phyloP scores from a whole-genome alignment of 2,329 filamentous ascomycete species.

The Alternaria ethzedia region DNA sequence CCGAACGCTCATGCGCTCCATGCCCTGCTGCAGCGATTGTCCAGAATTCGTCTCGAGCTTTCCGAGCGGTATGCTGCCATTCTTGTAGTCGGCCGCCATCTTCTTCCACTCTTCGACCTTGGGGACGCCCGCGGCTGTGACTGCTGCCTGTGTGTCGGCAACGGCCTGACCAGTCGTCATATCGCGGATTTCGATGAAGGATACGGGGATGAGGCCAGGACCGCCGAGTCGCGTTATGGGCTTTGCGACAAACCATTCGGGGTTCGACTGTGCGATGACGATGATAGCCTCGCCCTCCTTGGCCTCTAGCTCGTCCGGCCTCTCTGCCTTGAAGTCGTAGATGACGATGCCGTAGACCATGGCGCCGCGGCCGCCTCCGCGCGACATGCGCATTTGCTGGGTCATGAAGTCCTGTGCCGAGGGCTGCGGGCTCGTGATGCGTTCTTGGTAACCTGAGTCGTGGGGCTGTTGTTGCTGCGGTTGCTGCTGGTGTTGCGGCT shows the following conservation, averaged over 20 bases:
- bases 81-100: constrained; percentile 99
- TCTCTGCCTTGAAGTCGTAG: constrained; percentile 94
- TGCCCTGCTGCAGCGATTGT: constrained; percentile 61
- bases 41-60: constrained; percentile 71
- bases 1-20: constrained; percentile 78
- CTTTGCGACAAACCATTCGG: constrained; percentile 99
- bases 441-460: constrained; percentile 87
- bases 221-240: constrained; percentile 97
- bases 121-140: constrained; percentile 86
- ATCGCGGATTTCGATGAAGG: constrained; percentile 94
- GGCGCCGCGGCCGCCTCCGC: constrained; percentile 67
- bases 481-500: constrained; percentile 55
- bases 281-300: constrained; percentile 97
- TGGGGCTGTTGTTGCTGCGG: constrained; percentile 66
- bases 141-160: constrained; percentile 80
- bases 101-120: constrained; percentile 99
- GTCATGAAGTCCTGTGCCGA: constrained; percentile 36
- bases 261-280: constrained; percentile 96
- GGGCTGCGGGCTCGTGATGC: constrained; percentile 41
- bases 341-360: constrained; percentile 98
- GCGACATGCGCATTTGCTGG: constrained; percentile 46
- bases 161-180: constrained; percentile 88
- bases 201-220: constrained; percentile 92
- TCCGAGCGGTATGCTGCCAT: constrained; percentile 94
- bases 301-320: constrained; percentile 94